A percentile compares a stretch with the other conserved stretches of the same genome.
Evolutionary conservation across 129 eudicot species (phyloP).

Genomic region (Artemisia annua): DNA sequence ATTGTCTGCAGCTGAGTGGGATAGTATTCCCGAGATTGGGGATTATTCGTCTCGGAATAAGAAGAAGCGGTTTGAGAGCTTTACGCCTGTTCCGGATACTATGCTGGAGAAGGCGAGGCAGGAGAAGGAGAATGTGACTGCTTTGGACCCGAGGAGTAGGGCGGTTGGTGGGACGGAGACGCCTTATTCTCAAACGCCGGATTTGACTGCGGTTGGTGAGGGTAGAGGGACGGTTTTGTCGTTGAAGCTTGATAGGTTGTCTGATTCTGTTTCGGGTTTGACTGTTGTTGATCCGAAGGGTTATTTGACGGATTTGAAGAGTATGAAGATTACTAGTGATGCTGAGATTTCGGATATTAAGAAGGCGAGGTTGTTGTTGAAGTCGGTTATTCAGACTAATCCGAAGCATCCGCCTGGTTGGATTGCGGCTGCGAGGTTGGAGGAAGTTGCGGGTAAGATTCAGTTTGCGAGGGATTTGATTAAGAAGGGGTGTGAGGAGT

Average conservation of each 20-base stretch:
- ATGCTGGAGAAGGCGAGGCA: conserved; percentile 92
- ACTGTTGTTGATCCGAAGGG: conserved; percentile 96
- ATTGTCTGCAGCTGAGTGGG: conserved; percentile 74
- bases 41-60: conserved; percentile 87
- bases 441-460: conserved; percentile 89
- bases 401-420: conserved; percentile 95
- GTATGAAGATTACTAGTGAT: conserved; percentile 95
- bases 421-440: conserved; percentile 92
- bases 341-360: conserved; percentile 93
- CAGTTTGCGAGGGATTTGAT: conserved; percentile 71
- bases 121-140: conserved; percentile 85
- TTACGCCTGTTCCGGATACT: conserved; percentile 87
- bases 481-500: conserved; percentile 79
- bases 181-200: conserved; percentile 87
- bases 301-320: conserved; percentile 84
- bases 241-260: conserved; percentile 74
- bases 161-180: conserved; percentile 89
- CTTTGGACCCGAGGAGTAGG: conserved; percentile 88
- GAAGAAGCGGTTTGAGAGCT: conserved; percentile 91
- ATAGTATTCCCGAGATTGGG: conserved; percentile 89
- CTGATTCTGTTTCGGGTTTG: conserved; percentile 81
- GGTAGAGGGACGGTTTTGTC: conserved; percentile 93
- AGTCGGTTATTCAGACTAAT: conserved; percentile 82
- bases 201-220: conserved; percentile 97
- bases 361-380: conserved; percentile 79